These are phyloP conservation scores for Ilex asprella DNA, from an alignment of 257 asterid genomes.

Conservation along the genomic window DNA sequence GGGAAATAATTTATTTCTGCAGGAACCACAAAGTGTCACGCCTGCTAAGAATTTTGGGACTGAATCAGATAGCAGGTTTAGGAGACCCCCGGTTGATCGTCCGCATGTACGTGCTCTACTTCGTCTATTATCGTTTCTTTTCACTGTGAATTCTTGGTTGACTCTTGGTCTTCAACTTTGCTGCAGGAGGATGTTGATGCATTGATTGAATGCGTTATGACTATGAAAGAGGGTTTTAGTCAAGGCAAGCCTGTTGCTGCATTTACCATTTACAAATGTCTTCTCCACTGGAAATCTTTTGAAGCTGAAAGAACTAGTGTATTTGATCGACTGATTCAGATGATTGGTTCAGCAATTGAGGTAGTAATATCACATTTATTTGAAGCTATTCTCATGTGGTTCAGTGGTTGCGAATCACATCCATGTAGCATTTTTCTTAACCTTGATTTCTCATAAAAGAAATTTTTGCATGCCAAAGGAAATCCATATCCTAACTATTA, in stretches of 20 bases:
- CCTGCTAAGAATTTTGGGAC: slow-evolving; percentile 64
- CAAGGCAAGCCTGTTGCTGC: slow-evolving; percentile 99
- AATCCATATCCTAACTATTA: too few species aligned
- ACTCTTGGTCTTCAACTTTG: slow-evolving; percentile 14
- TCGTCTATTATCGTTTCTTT: slow-evolving; percentile 4
- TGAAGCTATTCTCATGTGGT: background rate
- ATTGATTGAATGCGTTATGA: slow-evolving; percentile 78
- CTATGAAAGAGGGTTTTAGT: slow-evolving; percentile 80
- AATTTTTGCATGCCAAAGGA: too few species aligned
- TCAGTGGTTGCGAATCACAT: background rate
- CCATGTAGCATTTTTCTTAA: background rate
- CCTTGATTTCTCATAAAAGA: too few species aligned
- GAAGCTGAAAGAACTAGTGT: slow-evolving; percentile 99
- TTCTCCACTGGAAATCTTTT: slow-evolving; percentile 96
- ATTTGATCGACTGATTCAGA: slow-evolving; percentile 94
- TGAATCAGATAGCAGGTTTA: slow-evolving; percentile 64
- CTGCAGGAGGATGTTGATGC: slow-evolving; percentile 97
- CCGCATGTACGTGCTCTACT: slow-evolving; percentile 53
- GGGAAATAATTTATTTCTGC: slow-evolving; percentile 17
- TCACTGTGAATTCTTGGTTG: slow-evolving; percentile 10
- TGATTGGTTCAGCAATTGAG: slow-evolving; percentile 97
- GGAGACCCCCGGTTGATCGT: slow-evolving; percentile 79
- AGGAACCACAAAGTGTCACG: slow-evolving; percentile 45
- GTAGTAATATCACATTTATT: slow-evolving; percentile 29
- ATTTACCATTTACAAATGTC: slow-evolving; percentile 94